Base-by-base conservation (phyloP, 495 filamentous ascomycete genomes). In the Emericellopsis terricola region DNA sequence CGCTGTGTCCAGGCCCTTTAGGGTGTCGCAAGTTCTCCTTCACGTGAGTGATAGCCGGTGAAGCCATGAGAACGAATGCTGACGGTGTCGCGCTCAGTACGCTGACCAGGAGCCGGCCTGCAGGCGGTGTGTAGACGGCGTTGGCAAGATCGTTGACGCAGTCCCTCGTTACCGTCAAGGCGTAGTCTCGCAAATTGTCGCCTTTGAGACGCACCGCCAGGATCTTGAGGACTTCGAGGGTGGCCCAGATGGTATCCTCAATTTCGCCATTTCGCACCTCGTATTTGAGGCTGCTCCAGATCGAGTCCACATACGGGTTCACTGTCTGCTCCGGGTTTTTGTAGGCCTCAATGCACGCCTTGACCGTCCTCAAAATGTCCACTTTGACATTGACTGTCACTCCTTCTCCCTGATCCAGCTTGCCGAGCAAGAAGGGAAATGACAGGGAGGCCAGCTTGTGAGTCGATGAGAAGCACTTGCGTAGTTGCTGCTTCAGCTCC, bases 241-340 rank as follows among this genome's bases (percentile, higher is more conserved):
- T 59, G 3, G 48, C 57, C 28, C 59, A 49, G 10, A 67, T 62
- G 4, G 51, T 60, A 16, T 68, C 64, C 29, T 60, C 59, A 19
- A 62, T 52, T 33, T 65, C 62, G 4, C 65, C 64, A 29, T 69
- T 69, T 31, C 60, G 62, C n/a, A 71, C 57, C 34, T 71, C 67
- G 37, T 68, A 71, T 40, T 71, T 69, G 28, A 71, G 53, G 1
- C 59, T 57, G 28, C 56, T 52, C 67, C 67, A 71, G 29, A 69
- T 51, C 33, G 60, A 60, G 21, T 52, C 41, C 15, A 53, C 45
- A 29, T 56, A 49, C 9, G 61, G 53, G 4, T 55, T 48, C 4
- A 69, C 33, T 8, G 48, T 61, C 29, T 48, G 41, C 34, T 57
- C 47, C 0, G 56, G 43, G 17, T 53, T 39, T 3, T 52, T 49